Evolutionary conservation across 129 eudicot genomes (phyloP).

Genomic region (Artemisia argyi): DNA sequence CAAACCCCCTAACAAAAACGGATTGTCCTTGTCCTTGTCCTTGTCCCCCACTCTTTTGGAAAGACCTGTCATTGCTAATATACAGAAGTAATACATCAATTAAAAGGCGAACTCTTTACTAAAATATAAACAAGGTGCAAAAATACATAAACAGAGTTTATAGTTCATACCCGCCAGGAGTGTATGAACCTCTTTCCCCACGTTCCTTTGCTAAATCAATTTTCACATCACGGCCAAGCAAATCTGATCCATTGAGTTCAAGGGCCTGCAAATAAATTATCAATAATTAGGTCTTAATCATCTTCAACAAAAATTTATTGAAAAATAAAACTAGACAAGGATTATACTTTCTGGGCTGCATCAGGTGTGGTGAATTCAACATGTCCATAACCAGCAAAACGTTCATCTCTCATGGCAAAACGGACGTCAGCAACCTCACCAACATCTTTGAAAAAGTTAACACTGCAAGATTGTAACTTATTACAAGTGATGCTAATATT

Average conservation of each 20-base stretch:
- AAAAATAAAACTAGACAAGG: background rate
- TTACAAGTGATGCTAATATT: background rate
- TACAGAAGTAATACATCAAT: background rate
- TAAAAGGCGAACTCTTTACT: background rate
- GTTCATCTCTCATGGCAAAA: constrained; percentile 49
- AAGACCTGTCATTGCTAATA: constrained; percentile 41
- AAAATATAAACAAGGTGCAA: no score
- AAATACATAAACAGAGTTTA: no score
- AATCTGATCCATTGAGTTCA: constrained; percentile 42
- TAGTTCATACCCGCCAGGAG: constrained; percentile 61
- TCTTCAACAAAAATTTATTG: no score
- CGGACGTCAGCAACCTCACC: constrained; percentile 79
- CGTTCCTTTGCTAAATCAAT: constrained; percentile 69
- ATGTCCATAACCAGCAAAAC: constrained; percentile 86
- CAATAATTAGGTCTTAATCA: background rate
- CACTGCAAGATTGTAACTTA: constrained; percentile 32
- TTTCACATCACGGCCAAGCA: constrained; percentile 53
- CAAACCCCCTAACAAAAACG: constrained; percentile 70
- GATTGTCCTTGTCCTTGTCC: constrained; percentile 49
- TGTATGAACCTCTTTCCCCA: constrained; percentile 65
- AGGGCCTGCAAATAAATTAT: constrained; percentile 49
- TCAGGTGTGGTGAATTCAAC: constrained; percentile 81
- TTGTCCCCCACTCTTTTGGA: constrained; percentile 44
- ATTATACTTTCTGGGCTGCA: constrained; percentile 62
- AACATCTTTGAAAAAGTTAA: constrained; percentile 62